phyloP scores from a whole-genome alignment of 2,329 filamentous ascomycete genomes.

The Colletotrichum kahawae region DNA sequence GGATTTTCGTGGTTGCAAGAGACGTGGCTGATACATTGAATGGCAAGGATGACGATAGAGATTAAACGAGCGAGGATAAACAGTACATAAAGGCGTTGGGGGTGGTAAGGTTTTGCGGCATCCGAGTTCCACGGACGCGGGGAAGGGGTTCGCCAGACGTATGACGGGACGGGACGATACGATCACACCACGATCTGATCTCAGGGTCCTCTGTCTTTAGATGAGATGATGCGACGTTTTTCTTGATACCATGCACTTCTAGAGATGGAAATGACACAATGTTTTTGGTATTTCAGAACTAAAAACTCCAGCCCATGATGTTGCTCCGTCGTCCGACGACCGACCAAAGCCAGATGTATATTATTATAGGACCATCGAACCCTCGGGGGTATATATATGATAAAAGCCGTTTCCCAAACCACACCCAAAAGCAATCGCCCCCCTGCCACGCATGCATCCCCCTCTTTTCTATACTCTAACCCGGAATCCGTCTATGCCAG shows the following conservation, averaged over 20 bases:
- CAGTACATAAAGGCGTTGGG: not conserved
- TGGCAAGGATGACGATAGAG: not conserved
- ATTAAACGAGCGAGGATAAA: not conserved
- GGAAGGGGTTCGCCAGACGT: not conserved
- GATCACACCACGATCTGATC: not conserved
- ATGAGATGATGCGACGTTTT: not conserved
- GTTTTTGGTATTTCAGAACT: not conserved
- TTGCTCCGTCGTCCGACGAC: not conserved
- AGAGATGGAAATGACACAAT: not conserved
- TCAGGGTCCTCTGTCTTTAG: not conserved
- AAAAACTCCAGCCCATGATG: conserved; percentile 15
- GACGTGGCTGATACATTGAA: not conserved
- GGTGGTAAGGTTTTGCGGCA: not conserved
- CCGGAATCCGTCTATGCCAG: not conserved
- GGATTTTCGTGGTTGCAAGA: not conserved
- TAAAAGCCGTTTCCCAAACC: not conserved
- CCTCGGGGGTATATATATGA: conserved; percentile 11
- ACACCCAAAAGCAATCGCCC: not conserved
- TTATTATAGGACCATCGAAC: not conserved
- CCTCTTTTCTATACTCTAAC: not conserved
- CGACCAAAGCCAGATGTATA: not conserved
- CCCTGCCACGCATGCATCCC: not conserved
- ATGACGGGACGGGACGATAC: not conserved
- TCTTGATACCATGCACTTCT: not conserved
- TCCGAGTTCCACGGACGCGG: not conserved